Evolutionary conservation across 176 grass and related monocot genomes (phyloP).

Genomic region (Triticum timopheevii): DNA sequence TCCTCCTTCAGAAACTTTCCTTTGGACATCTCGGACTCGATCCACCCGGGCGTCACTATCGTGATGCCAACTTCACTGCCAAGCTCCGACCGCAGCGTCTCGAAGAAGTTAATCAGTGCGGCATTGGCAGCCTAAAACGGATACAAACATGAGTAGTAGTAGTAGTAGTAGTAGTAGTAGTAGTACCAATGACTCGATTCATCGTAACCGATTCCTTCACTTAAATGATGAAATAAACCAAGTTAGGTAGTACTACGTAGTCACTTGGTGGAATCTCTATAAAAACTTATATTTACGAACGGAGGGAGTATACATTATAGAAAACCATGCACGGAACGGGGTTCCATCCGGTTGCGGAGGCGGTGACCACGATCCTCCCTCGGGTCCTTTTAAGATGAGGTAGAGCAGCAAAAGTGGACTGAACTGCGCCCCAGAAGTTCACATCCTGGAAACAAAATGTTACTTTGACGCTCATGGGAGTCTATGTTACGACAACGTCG

Average conservation of each 20-base stretch:
- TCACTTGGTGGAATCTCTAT: too few species aligned
- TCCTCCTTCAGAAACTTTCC: conserved; percentile 42
- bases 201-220: background rate
- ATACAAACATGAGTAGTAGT: background rate
- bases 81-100: conserved; percentile 51
- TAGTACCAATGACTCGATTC: background rate
- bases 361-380: conserved; percentile 60
- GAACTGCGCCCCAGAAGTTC: conserved; percentile 76
- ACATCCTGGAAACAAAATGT: conserved; percentile 42
- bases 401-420: conserved; percentile 56
- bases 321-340: conserved; percentile 55
- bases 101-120: conserved; percentile 65
- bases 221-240: background rate
- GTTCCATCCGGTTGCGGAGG: conserved; percentile 52
- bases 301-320: conserved; percentile 24
- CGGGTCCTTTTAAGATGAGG: conserved; percentile 53
- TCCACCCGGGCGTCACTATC: conserved; percentile 56
- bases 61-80: conserved; percentile 51
- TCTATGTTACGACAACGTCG: too few species aligned
- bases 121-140: conserved; percentile 59
- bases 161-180: too few species aligned
- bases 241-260: background rate
- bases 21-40: conserved; percentile 70
- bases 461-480: background rate
- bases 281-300: too few species aligned